These are phyloP conservation scores for Fusarium foetens DNA, from an alignment of 2,329 filamentous ascomycete genomes.

Conservation along the genomic window DNA sequence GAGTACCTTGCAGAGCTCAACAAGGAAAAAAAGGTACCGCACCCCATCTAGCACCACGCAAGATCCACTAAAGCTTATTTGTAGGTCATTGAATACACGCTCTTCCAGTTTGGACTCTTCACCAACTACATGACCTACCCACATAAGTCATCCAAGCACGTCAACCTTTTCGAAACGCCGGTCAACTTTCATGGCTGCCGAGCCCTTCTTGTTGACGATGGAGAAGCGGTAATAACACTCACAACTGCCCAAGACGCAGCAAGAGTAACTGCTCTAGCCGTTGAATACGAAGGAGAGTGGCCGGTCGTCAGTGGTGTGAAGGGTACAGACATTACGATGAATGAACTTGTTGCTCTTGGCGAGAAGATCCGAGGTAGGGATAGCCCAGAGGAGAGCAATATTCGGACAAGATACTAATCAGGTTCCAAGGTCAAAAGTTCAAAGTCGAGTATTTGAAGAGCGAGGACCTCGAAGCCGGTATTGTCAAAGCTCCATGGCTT, in stretches of 20 bases:
- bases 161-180: conserved; percentile 52
- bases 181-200: conserved; percentile 55
- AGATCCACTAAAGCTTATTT: fast-evolving
- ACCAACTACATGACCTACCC: conserved; percentile 65
- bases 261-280: conserved; percentile 51
- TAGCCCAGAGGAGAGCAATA: fast-evolving
- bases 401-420: background rate
- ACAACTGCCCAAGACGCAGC: conserved; percentile 58
- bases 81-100: conserved; percentile 64
- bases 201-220: conserved; percentile 55
- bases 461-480: conserved; percentile 34
- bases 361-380: conserved; percentile 48
- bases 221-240: conserved; percentile 56
- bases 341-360: conserved; percentile 53
- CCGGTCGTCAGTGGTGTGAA: conserved; percentile 54
- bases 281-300: conserved; percentile 58
- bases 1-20: conserved; percentile 64
- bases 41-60: fast-evolving
- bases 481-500: conserved; percentile 43
- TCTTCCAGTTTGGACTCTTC: conserved; percentile 66
- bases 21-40: conserved; percentile 53
- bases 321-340: conserved; percentile 50
- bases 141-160: conserved; percentile 55
- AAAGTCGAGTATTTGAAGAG: conserved; percentile 25
- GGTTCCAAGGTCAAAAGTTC: conserved; percentile 31